Percentiles rank a stretch among this genome's conserved stretches.
Conservation (phyloP, 352 stramenopile species). For the Globisporangium yorkense region DNA sequence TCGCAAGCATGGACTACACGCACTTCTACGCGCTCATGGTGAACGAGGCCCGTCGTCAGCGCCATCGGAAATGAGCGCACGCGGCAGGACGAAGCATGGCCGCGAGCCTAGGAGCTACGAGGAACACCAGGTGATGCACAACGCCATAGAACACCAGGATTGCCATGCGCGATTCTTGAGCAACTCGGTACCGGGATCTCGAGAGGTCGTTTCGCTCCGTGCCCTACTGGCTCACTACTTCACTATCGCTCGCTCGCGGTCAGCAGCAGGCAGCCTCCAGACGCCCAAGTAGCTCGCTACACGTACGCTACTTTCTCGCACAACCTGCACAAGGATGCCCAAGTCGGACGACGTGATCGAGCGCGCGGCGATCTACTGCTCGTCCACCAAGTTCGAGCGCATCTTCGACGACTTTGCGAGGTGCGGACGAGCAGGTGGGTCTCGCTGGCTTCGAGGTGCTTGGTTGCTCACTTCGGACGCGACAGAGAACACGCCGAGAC, state of each 20-base stretch:
- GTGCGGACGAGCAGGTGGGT: slow-evolving; percentile 12
- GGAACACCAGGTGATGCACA: slow-evolving; percentile 14
- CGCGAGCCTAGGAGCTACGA: not conserved
- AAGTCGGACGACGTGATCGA: slow-evolving; percentile 47
- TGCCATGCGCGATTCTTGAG: no score
- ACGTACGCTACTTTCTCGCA: no score
- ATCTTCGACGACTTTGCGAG: slow-evolving; percentile 73
- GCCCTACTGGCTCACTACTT: no score
- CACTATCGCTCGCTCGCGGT: no score
- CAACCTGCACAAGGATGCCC: slow-evolving; percentile 22
- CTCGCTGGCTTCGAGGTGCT: not conserved
- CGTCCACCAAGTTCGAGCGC: slow-evolving; percentile 67
- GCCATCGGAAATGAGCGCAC: slow-evolving; percentile 15
- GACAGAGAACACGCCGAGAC: slow-evolving; percentile 49
- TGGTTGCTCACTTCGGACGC: no score
- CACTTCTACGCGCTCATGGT: slow-evolving; percentile 76
- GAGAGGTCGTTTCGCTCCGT: no score
- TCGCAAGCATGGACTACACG: slow-evolving; percentile 80
- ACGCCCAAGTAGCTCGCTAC: no score
- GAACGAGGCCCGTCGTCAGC: slow-evolving; percentile 51
- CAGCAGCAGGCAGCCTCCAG: no score
- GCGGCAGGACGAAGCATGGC: not conserved
- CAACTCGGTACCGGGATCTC: no score
- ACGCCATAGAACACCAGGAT: no score
- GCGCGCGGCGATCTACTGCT: slow-evolving; percentile 62